Evolutionary conservation across 2,329 filamentous ascomycete genomes (phyloP), one percentile per base, ranked within the genome.

Genomic region (Fusarium sp.): DNA sequence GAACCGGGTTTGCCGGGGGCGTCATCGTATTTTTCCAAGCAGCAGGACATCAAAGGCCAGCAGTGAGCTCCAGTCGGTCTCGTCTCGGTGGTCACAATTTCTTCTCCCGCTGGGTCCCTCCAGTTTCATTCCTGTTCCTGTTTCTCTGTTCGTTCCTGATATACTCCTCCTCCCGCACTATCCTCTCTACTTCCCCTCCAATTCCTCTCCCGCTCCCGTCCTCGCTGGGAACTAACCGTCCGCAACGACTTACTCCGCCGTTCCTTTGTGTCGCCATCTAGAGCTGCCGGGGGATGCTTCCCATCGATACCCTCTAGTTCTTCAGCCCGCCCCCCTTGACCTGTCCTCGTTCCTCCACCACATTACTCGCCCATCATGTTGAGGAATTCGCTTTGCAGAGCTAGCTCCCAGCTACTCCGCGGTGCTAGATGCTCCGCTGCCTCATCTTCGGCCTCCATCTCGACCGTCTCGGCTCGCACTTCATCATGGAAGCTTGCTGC

Each of bases 341-440:
- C 56, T 66, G 29, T 76, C 71, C 74, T 56, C 46, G 67, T 49
- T 68, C 49, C 68, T 75, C 70, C 66, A 67, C 35, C 67, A 53
- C 46, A 53, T n/a, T 31, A 53, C 61, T 72, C 70, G 62, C 64
- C 66, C 85, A 88, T 83, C 85, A 94, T 94, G 92, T 88, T 94
- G 88, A 91, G 92, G 85, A 89, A 88, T 82, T 90, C 91, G 76
- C 84, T 94, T 77, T 87, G 88, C 79, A 88, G 88, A 84, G 90
- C 90, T 83, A 88, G 90, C 86, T 87, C 87, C 81, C 89, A 89
- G 86, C 88, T 93, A 84, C 83, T 90, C 61, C 84, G 85, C 62
- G 83, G 84, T 80, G 86, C 87, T 83, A 86, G 86, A 84, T 85
- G 85, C 81, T 83, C 83, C 72, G 75, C 82, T 74, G 72, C 80